phyloP scores from a whole-genome alignment of 2,329 filamentous ascomycete genomes.

The Tolypocladium inflatum region DNA sequence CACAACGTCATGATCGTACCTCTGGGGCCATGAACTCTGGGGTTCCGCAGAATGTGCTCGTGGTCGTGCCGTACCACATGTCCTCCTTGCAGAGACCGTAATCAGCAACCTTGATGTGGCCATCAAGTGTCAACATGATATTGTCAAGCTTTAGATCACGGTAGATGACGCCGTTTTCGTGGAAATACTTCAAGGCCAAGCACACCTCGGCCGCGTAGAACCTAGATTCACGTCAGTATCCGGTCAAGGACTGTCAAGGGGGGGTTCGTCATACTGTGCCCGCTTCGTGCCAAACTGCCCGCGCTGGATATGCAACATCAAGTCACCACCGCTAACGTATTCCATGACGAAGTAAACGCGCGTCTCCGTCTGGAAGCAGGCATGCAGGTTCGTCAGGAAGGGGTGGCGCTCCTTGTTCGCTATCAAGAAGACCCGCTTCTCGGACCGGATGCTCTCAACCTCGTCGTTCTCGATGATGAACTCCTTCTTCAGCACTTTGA shows the following conservation, averaged over 20 bases:
- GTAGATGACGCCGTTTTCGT: conserved; percentile 98
- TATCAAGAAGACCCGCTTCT: conserved; percentile 94
- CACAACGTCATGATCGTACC: conserved; percentile 37
- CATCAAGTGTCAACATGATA: conserved; percentile 87
- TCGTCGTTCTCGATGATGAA: conserved; percentile 99
- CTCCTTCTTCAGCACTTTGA: conserved; percentile 98
- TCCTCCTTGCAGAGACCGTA: conserved; percentile 99
- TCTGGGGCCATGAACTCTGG: conserved; percentile 99
- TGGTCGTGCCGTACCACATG: conserved; percentile 98
- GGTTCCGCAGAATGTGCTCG: conserved; percentile 98
- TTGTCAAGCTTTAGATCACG: conserved; percentile 91
- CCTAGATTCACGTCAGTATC: conserved; percentile 31
- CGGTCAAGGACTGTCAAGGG: not conserved
- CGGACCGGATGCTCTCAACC: conserved; percentile 93
- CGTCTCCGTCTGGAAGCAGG: conserved; percentile 98
- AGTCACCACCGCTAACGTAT: conserved; percentile 94
- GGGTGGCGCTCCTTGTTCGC: conserved; percentile 96
- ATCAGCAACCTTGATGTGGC: conserved; percentile 97
- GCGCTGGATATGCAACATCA: conserved; percentile 98
- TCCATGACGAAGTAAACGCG: conserved; percentile 99
- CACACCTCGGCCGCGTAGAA: conserved; percentile 98
- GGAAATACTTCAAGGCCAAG: conserved; percentile 95
- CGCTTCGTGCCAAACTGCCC: conserved; percentile 93
- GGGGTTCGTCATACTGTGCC: conserved; percentile 64
- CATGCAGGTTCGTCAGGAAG: conserved; percentile 89